Evolutionary conservation across 306 rosid species (phyloP).

Genomic region (Sicyos baderoa): DNA sequence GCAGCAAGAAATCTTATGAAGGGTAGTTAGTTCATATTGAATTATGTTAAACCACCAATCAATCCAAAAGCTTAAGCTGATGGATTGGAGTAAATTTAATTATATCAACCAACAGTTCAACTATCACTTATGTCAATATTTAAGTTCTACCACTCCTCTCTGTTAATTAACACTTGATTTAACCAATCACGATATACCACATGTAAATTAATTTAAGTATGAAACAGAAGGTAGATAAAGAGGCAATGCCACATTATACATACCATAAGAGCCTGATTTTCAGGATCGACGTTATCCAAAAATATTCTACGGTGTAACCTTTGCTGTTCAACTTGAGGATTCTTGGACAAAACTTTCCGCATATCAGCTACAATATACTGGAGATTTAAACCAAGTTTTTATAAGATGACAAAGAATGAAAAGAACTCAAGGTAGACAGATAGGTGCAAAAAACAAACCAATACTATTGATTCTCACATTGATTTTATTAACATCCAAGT

Average conservation of each 20-base stretch:
- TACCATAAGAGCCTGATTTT: conserved; percentile 88
- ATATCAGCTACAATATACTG: conserved; percentile 92
- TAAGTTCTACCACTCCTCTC: neutral
- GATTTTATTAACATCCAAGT: conserved; percentile 86
- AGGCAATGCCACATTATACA: conserved; percentile 2
- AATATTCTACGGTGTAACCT: conserved; percentile 94
- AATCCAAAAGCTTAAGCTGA: too few species aligned
- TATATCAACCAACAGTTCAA: too few species aligned
- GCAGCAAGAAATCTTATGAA: neutral
- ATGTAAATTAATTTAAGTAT: neutral
- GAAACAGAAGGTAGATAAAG: conserved; percentile 13
- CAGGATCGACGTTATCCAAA: conserved; percentile 62
- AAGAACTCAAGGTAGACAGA: conserved; percentile 10
- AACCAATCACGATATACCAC: neutral
- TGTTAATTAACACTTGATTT: neutral
- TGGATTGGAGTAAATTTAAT: too few species aligned
- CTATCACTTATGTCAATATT: neutral
- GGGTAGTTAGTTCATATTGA: neutral
- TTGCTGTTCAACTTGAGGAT: conserved; percentile 98
- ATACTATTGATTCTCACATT: conserved; percentile 57
- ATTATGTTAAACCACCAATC: too few species aligned
- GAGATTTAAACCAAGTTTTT: conserved; percentile 22
- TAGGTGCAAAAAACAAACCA: conserved; percentile 10
- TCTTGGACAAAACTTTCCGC: conserved; percentile 96
- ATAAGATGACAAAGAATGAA: conserved; percentile 13